Percentiles rank a stretch among this genome's conserved stretches.
phyloP scores from a whole-genome alignment of 768 basidiomycete genomes.

The Nidularia pulvinata region DNA sequence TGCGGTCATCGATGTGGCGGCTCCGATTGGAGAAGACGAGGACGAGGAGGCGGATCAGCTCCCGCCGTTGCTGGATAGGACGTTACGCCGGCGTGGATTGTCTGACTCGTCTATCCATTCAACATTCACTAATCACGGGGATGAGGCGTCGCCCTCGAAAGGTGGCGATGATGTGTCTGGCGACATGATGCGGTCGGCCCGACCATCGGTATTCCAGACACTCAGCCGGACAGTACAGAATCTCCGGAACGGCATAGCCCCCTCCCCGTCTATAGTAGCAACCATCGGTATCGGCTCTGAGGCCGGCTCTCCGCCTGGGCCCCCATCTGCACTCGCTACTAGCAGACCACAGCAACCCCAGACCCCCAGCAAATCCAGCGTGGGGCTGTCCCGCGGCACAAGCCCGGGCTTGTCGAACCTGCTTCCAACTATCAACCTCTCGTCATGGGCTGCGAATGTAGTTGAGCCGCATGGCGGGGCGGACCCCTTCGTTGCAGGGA shows the following conservation, averaged over 20 bases:
- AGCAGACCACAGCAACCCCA: background rate
- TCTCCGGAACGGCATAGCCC: conserved; percentile 24
- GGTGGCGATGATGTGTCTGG: background rate
- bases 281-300: conserved; percentile 4
- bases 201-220: conserved; percentile 50
- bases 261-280: background rate
- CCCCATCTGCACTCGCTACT: background rate
- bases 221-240: conserved; percentile 55
- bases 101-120: conserved; percentile 94
- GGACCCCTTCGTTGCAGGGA: conserved; percentile 24
- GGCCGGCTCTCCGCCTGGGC: background rate
- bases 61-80: conserved; percentile 61
- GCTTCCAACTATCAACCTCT: conserved; percentile 14
- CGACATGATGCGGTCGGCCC: conserved; percentile 28
- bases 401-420: conserved; percentile 11
- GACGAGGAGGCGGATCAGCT: conserved; percentile 40
- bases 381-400: conserved; percentile 1
- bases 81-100: conserved; percentile 75
- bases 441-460: conserved; percentile 23
- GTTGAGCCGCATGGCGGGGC: conserved; percentile 15
- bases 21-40: conserved; percentile 22
- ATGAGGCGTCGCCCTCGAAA: conserved; percentile 17
- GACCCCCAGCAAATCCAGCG: background rate
- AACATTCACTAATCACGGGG: conserved; percentile 66
- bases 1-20: conserved; percentile 68